These are phyloP conservation scores for Curvularia sp. DNA, from an alignment of 2,329 filamentous ascomycete species.

Conservation along the genomic window DNA sequence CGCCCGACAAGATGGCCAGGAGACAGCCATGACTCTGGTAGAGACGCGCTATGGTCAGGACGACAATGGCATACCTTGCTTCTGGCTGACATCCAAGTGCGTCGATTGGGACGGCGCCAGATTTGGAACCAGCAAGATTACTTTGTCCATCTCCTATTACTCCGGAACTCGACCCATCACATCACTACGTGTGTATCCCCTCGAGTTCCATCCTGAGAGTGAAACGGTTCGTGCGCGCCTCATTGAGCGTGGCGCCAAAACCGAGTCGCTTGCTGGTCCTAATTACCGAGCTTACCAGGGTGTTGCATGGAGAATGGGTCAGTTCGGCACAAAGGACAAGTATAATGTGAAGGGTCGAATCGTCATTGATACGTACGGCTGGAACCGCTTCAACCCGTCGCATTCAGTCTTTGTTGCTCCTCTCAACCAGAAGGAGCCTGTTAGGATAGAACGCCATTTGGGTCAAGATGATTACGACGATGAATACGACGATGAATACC, in stretches of 20 bases:
- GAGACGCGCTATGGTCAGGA: constrained; percentile 46
- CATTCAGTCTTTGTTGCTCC: constrained; percentile 49
- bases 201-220: constrained; percentile 54
- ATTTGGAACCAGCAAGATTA: constrained; percentile 43
- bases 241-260: constrained; percentile 55
- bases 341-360: constrained; percentile 57
- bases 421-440: constrained; percentile 41
- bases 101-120: constrained; percentile 50
- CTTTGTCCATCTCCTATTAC: constrained; percentile 38
- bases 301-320: constrained; percentile 48
- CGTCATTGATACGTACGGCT: constrained; percentile 61
- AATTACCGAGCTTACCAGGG: constrained; percentile 61
- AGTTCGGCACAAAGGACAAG: constrained; percentile 49
- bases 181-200: constrained; percentile 53
- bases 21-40: constrained; percentile 41
- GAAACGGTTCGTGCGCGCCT: constrained; percentile 50
- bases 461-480: constrained; percentile 1
- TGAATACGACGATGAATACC: constrained; percentile 14
- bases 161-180: constrained; percentile 54
- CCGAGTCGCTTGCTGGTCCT: constrained; percentile 57
- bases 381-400: constrained; percentile 59
- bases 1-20: constrained; percentile 48
- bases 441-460: background rate
- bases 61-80: constrained; percentile 45
- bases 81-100: constrained; percentile 47